Percentiles rank a stretch among this genome's conserved stretches.
Evolutionary conservation across 257 asterid genomes (phyloP).

Genomic region (Osmanthus fragrans): DNA sequence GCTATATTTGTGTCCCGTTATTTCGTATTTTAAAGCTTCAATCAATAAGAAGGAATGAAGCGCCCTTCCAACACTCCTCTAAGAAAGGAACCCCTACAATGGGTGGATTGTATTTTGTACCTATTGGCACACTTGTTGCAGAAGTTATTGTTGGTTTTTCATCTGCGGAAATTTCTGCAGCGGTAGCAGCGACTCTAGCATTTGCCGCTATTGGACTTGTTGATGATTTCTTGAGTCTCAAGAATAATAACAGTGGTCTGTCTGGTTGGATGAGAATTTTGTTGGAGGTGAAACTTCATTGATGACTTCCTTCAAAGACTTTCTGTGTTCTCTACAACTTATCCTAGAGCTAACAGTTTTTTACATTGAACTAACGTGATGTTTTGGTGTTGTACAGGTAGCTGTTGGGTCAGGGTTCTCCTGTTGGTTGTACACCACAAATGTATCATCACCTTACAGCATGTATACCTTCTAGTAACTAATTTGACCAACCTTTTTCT

Average conservation of each 20-base stretch:
- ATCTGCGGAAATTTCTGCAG: slow-evolving; percentile 76
- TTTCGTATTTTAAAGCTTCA: slow-evolving; percentile 60
- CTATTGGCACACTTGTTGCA: slow-evolving; percentile 80
- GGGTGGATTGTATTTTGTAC: slow-evolving; percentile 86
- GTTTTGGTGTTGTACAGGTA: slow-evolving; percentile 53
- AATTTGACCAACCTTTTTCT: slow-evolving; percentile 58
- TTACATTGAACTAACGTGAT: slow-evolving; percentile 24
- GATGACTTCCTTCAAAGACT: slow-evolving; percentile 1
- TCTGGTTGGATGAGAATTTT: slow-evolving; percentile 59
- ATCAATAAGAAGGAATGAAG: slow-evolving; percentile 49
- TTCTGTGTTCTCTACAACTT: neutral
- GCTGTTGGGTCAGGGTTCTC: slow-evolving; percentile 73
- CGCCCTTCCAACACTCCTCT: slow-evolving; percentile 47
- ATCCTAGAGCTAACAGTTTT: slow-evolving; percentile 9
- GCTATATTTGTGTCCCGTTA: slow-evolving; percentile 83
- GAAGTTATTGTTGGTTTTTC: slow-evolving; percentile 62
- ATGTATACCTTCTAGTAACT: slow-evolving; percentile 72
- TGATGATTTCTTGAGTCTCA: slow-evolving; percentile 57
- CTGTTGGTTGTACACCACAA: slow-evolving; percentile 64
- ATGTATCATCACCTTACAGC: slow-evolving; percentile 65
- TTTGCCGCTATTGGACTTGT: slow-evolving; percentile 76
- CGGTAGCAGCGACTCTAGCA: slow-evolving; percentile 57
- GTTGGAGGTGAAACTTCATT: slow-evolving; percentile 61
- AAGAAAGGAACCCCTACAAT: slow-evolving; percentile 81
- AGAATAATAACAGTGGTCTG: slow-evolving; percentile 40